Evolutionary conservation across 2,329 filamentous ascomycete species (phyloP), one percentile per base, ranked within the genome.

Genomic region (Fusarium brachygibbosum): DNA sequence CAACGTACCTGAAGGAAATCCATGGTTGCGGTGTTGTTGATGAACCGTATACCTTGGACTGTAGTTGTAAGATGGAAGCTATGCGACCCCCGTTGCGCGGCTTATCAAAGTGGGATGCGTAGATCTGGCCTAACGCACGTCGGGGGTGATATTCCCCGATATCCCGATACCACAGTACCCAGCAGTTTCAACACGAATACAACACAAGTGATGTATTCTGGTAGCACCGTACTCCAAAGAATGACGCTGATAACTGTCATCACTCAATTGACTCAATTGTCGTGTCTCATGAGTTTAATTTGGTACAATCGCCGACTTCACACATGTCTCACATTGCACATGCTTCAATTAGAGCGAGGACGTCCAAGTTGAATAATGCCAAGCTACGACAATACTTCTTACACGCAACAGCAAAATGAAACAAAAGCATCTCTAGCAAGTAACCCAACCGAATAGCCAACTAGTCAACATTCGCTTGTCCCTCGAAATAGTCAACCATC

Each of bases 1-100:
- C 1, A 17, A 67, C 76, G 11, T 78, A 80, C 79, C 81, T 84
- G 82, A 60, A 85, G 80, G 65, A 84, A 80, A 70, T 84, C 82
- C 82, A 84, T 83, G 75, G 69, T 77, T 76, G 71, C 66, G 60
- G 65, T 59, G 54, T 59, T 70, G 53, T 64, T 51, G 58, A 66
- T 69, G 41, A 46, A 66, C 60, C 62, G 69, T 62, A 58, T 67
- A 69, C 59, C 62, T 66, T 64, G 56, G 54, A 61, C 38, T 69
- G 72, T 58, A 53, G 71, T 58, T 72, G 70, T 52, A 71, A 51
- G 69, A 72, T 46, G 44, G 54, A 71, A 68, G 70, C 52, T 61
- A 59, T 60, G 46, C 58, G 48, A 46, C 58, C 38, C 58, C 52
- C 19, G 52, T 48, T 57, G 42, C 44, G 58, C 35, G 50, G 63